Base-by-base conservation (phyloP, 768 basidiomycete genomes). In the Amanita rubescens region DNA sequence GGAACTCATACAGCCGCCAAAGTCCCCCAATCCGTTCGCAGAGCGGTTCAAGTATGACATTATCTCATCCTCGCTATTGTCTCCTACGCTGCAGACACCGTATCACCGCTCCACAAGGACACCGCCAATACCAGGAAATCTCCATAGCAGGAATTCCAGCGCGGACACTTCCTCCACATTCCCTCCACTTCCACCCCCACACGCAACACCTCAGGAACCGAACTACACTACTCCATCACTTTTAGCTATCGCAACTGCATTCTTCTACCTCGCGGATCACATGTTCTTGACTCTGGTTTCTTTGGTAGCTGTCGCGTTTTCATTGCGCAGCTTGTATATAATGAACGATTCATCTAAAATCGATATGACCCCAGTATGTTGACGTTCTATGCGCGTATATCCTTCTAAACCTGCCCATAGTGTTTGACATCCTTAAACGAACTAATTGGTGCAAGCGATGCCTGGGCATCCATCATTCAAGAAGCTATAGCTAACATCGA, bases 21-120 rank as follows among this genome's bases (percentile, higher is more conserved):
- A 58, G 54, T 64, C 71, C 5, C 65, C 73, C 3, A 76, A 68
- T 57, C 73, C 76, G 17, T 86, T 89, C 59, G 78, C 80, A 8
- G 88, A 91, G 67, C 84, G 78, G 38, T 90, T 91, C 79, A 90
- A 90, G 65, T 90, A 90, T 75, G 81, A 80, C 55, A 79, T 90
- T 3, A 89, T 90, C 55, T 88, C 88, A 3, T 90, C 88, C 2
- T 81, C 87, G 7, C 72, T 90, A 8, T 75, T 90, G n/a, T 79
- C 85, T 3, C 65, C 80, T 2, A 70, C 79, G 49, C 71, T 83
- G 53, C 61, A 81, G 37, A 58, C 77, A 27, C 67, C 77, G 58
- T 58, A 65, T 54, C 12, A 66, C 59, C 67, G 74, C 35, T 63
- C 67, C 39, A 60, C 69, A 51, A 53, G 60, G 49, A 65, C 70